These are phyloP conservation scores for Hirschioporus abietinus DNA, from an alignment of 768 basidiomycete genomes.

Conservation along the genomic window DNA sequence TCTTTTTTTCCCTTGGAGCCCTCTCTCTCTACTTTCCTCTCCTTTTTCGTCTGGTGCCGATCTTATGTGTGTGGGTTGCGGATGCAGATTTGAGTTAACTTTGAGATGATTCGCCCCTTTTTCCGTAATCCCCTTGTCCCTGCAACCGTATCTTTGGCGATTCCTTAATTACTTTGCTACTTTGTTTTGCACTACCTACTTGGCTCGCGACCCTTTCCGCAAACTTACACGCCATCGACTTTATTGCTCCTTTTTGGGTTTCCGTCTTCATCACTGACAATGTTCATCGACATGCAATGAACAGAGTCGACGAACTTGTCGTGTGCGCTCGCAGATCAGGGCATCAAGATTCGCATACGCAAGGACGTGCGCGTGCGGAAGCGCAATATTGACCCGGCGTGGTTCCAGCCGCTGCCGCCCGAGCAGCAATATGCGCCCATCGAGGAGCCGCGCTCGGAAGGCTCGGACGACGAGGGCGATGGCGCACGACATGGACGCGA, in stretches of 20 bases:
- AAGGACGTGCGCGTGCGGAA: conserved; percentile 88
- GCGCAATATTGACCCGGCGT: conserved; percentile 14
- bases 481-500: conserved; percentile 18
- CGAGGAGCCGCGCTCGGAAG: conserved; percentile 6
- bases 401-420: conserved; percentile 2
- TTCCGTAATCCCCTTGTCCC: neutral
- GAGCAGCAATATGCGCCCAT: conserved; percentile 7
- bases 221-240: neutral
- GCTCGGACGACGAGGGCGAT: conserved; percentile 10
- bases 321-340: conserved; percentile 89
- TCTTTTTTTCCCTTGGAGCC: conserved; percentile 1
- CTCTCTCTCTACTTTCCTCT: conserved; percentile 9
- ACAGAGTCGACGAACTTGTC: conserved; percentile 86
- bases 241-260: neutral
- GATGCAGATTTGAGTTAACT: neutral
- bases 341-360: conserved; percentile 90
- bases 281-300: neutral
- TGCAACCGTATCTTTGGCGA: neutral
- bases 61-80: no score
- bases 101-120: neutral
- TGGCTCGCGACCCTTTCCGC: neutral
- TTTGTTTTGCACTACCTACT: neutral
- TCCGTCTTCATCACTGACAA: neutral
- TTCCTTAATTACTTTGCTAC: conserved; percentile 3
- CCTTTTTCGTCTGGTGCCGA: conserved; percentile 12